Evolutionary conservation across 768 basidiomycete species (phyloP).

Genomic region (Gyrodon lividus): DNA sequence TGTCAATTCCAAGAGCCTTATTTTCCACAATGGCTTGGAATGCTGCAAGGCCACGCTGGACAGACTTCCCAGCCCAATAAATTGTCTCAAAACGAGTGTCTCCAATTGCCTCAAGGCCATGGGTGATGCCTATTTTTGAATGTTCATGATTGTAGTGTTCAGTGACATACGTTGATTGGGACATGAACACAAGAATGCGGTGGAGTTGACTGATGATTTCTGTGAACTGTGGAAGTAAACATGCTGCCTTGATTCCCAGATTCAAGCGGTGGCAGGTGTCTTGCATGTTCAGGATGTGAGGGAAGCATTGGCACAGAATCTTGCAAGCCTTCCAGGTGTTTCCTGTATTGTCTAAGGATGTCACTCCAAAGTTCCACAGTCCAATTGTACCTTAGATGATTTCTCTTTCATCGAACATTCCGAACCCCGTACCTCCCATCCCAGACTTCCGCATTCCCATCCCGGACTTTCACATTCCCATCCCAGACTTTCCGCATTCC

Average conservation of each 20-base stretch:
- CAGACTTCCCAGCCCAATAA: slow-evolving; percentile 13
- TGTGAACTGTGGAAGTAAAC: background rate
- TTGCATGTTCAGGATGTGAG: slow-evolving; percentile 31
- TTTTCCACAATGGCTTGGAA: slow-evolving; percentile 12
- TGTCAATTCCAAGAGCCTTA: background rate
- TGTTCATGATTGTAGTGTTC: background rate
- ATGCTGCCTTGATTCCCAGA: slow-evolving; percentile 27
- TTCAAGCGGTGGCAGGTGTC: slow-evolving; percentile 33
- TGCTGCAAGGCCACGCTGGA: slow-evolving; percentile 11
- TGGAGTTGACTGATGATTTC: background rate
- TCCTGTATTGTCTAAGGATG: slow-evolving; percentile 27
- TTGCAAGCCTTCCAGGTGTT: slow-evolving; percentile 12
- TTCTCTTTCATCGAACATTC: too few species aligned
- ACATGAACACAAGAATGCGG: background rate
- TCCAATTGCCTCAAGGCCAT: slow-evolving; percentile 17
- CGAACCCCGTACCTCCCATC: too few species aligned
- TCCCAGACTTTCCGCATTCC: too few species aligned
- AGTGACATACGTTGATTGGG: background rate
- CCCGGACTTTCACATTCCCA: too few species aligned
- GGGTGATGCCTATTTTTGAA: slow-evolving; percentile 1
- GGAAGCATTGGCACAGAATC: slow-evolving; percentile 8
- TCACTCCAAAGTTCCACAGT: slow-evolving; percentile 8
- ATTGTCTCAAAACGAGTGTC: slow-evolving; percentile 24
- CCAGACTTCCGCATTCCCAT: too few species aligned
- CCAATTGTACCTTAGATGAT: slow-evolving; percentile 20